Percentiles rank a stretch among this genome's conserved stretches.
phyloP scores from a whole-genome alignment of 768 basidiomycete genomes.

The Tricholomella constricta region DNA sequence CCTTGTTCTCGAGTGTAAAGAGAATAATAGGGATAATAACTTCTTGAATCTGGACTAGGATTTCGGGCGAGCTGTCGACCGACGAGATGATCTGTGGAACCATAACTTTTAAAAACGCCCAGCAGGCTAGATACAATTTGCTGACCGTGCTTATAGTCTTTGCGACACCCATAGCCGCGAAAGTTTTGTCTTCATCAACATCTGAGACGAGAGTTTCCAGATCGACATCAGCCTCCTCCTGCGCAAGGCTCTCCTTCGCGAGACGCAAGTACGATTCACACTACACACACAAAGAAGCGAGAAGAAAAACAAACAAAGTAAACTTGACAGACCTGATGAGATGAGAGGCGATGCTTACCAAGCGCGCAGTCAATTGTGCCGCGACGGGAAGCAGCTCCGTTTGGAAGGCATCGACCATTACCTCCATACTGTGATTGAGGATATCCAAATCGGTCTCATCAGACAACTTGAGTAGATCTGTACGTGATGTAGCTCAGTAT shows the following conservation, averaged over 20 bases:
- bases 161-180: conserved; percentile 83
- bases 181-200: conserved; percentile 82
- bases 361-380: conserved; percentile 71
- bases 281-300: conserved; percentile 34
- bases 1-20: conserved; percentile 75
- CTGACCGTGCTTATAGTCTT: conserved; percentile 82
- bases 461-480: conserved; percentile 86
- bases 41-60: conserved; percentile 78
- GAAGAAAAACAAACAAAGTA: not conserved
- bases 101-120: not conserved
- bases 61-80: conserved; percentile 72
- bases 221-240: conserved; percentile 58
- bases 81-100: conserved; percentile 67
- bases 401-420: conserved; percentile 85
- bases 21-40: conserved; percentile 77
- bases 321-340: no score
- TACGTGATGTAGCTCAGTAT: not conserved
- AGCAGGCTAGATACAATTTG: conserved; percentile 8
- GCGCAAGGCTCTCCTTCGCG: conserved; percentile 62
- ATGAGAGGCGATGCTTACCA: conserved; percentile 53
- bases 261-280: conserved; percentile 84
- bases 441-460: conserved; percentile 90
- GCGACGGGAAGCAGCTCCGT: conserved; percentile 85
- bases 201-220: conserved; percentile 56
- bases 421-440: conserved; percentile 80